Percentiles rank a stretch among this genome's conserved stretches.
Conservation (phyloP, 169 alveolate genomes). For the Plasmodium inui region DNA sequence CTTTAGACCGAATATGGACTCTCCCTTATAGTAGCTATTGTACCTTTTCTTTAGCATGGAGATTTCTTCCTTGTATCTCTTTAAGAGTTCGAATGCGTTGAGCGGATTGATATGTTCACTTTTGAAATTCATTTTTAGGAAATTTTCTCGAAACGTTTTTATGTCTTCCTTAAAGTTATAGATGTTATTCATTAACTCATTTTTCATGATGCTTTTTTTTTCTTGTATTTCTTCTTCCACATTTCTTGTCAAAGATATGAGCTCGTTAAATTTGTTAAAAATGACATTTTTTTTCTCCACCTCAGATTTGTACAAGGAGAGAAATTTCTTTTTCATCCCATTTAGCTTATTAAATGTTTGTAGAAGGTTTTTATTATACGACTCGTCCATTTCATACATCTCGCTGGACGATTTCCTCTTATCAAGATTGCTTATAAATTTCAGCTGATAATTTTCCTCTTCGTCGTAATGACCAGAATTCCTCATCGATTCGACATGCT, state of each 20-base stretch:
- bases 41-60: constrained; percentile 85
- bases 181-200: constrained; percentile 45
- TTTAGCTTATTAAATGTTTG: constrained; percentile 30
- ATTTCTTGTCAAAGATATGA: constrained; percentile 27
- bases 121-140: constrained; percentile 69
- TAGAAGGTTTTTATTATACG: constrained; percentile 29
- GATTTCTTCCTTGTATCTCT: constrained; percentile 78
- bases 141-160: constrained; percentile 43
- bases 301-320: constrained; percentile 42
- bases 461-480: constrained; percentile 44
- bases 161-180: constrained; percentile 35
- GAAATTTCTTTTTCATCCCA: constrained; percentile 51
- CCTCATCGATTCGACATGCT: constrained; percentile 44
- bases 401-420: constrained; percentile 43
- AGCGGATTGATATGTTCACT: constrained; percentile 32
- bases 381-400: constrained; percentile 32
- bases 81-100: constrained; percentile 78
- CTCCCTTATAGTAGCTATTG: constrained; percentile 93
- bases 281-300: constrained; percentile 61
- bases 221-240: constrained; percentile 76
- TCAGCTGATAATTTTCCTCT: constrained; percentile 61
- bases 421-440: constrained; percentile 40
- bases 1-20: constrained; percentile 95
- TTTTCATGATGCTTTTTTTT: constrained; percentile 50
- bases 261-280: constrained; percentile 29